A percentile compares a stretch with the other conserved stretches of the same genome.
Evolutionary conservation across 2,329 filamentous ascomycete genomes (phyloP).

Genomic region (Colletotrichum nymphaeae): DNA sequence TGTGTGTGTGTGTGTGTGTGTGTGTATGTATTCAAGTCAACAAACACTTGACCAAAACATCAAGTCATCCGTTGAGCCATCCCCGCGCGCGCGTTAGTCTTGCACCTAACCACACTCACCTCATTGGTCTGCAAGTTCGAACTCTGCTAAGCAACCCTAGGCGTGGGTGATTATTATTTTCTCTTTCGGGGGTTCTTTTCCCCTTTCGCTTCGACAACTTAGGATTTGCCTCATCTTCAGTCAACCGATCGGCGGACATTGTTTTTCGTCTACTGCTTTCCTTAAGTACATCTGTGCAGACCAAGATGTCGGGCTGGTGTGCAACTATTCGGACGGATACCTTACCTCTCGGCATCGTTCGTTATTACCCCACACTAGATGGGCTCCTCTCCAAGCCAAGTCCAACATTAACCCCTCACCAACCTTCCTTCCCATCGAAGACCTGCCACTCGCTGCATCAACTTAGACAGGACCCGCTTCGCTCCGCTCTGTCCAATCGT

Average conservation of each 20-base stretch:
- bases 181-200: too few species aligned
- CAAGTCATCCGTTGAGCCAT: not conserved
- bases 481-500: conserved; percentile 7
- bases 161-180: too few species aligned
- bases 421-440: not conserved
- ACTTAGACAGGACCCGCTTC: not conserved
- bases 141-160: not conserved
- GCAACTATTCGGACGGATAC: not conserved
- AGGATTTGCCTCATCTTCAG: too few species aligned
- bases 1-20: too few species aligned
- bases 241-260: too few species aligned
- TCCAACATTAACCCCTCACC: not conserved
- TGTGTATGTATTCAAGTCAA: not conserved
- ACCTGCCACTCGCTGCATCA: not conserved
- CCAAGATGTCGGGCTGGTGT: not conserved
- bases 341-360: not conserved
- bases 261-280: too few species aligned
- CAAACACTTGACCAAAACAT: not conserved
- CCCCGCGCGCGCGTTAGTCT: conserved; percentile 3
- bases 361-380: not conserved
- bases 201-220: too few species aligned
- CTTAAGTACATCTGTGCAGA: not conserved
- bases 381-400: not conserved
- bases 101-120: conserved; percentile 4
- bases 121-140: not conserved